Evolutionary conservation across 257 asterid species (phyloP), one percentile per base, ranked within the genome.

Genomic region (Handroanthus guayacan): DNA sequence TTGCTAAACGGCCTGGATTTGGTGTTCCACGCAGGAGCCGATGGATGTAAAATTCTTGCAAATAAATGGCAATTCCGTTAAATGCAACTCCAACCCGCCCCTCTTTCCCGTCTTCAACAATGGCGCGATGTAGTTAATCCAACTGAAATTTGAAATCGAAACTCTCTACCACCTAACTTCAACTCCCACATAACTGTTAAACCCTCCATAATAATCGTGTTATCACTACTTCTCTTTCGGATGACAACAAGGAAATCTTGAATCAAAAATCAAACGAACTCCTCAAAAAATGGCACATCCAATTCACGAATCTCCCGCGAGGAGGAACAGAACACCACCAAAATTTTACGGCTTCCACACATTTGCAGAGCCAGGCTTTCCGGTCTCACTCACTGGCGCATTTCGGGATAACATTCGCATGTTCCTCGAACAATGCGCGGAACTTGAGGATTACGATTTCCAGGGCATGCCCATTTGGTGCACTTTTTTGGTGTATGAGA

Each of bases 391-490:
- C 31, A 62, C 11, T 72, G 97, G 97, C 20, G 83, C 93, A 0
- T 94, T 94, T 55, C 84, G 95, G 0, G 96, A 91, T 54, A 95
- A 92, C 79, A 70, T 95, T 34, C 92, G 90, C 9, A 65, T 45
- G 1, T 92, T 89, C 78, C 94, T 92, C 63, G 86, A 82, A 13
- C 83, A 87, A 58, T 95, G 92, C 81, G 90, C 92, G 14, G 92
- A 70, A 61, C 82, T 70, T 2, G 87, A 88, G 87, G 90, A 79
- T 51, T 85, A 87, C 78, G 78, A 75, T 14, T 62, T 88, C 3
- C 92, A 84, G 8, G 92, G 92, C 31, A 88, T 85, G 94, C 81
- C 87, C 2, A 74, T 92, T 52, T 91, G 95, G 96, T 78, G 83
- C 77, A 92, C 98, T 0, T 87, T 86, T 69, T 45, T 95, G 79